Evolutionary conservation across 345 rosid species (phyloP), one percentile per base, ranked within the genome.

Genomic region (Linum usitatissimum): DNA sequence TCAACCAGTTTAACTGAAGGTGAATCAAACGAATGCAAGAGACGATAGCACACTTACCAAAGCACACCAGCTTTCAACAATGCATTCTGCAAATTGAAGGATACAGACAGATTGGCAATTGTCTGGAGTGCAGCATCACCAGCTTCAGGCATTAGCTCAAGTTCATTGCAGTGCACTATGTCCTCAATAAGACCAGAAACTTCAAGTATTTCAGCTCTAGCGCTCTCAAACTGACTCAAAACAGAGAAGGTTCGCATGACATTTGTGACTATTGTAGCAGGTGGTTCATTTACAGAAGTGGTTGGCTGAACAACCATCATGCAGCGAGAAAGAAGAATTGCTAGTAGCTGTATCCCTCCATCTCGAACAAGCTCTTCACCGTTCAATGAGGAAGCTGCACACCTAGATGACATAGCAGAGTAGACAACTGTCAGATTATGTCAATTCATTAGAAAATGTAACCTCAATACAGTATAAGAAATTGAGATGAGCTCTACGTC

Each of bases 281-380:
- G 79, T 59, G 95, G 91, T 80, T 93, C 99, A 66, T 70, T 76
- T 60, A 92, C 86, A 60, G 95, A 77, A 71, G 99, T 90, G 66
- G 99, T 84, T 71, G 97, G 95, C 77, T 87, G 99, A 74, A 93
- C 97, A 36, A 90, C 83, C 73, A 82, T 76, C 96, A 90, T 90
- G 84, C 99, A 90, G 61, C 97, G 91, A 42, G 89, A 83, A 73
- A 93, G 86, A 75, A 93, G 97, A 71, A 72, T 87, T 3, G 96
- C 80, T 63, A 93, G 82, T 72, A 90, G 95, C 62, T 84, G 91
- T 72, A 90, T 79, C 61, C 99, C 99, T 62, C 90, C 96, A 77
- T 87, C 96, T 76, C 99, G 86, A 38, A 90, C 99, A 62, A 93
- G 94, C 81, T 93, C 99, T 74, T 93, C 97, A 54, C 99, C 99